phyloP scores from a whole-genome alignment of 148 eudicot species.

The Chenopodium album region DNA sequence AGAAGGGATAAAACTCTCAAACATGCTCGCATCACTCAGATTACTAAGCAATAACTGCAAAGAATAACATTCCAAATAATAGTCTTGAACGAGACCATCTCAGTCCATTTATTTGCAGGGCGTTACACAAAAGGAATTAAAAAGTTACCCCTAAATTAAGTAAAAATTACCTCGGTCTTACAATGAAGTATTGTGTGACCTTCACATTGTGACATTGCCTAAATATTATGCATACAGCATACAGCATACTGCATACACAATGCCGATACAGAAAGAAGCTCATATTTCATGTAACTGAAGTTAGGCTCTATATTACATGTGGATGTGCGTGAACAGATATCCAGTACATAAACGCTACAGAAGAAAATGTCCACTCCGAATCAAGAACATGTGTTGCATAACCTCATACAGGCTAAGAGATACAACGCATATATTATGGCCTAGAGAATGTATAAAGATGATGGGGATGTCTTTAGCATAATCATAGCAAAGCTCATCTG shows the following conservation, averaged over 20 bases:
- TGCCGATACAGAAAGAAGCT: neutral
- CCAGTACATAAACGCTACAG: neutral
- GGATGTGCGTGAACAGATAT: neutral
- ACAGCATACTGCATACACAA: neutral
- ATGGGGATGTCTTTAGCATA: slow-evolving; percentile 62
- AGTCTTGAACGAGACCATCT: neutral
- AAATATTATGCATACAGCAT: neutral
- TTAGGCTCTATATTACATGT: slow-evolving; percentile 6
- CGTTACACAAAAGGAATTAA: no score
- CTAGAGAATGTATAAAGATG: slow-evolving; percentile 54
- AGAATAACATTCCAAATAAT: neutral
- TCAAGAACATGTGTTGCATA: neutral
- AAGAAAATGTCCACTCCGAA: neutral
- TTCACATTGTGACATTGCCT: neutral
- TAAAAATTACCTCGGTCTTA: neutral
- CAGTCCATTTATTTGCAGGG: neutral
- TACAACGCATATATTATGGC: slow-evolving; percentile 20
- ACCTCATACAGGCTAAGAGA: neutral
- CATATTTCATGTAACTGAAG: neutral
- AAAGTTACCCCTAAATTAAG: neutral
- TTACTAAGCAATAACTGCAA: neutral
- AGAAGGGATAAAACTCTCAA: no score
- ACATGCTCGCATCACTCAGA: no score
- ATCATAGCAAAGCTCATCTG: slow-evolving; percentile 30
- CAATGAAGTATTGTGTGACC: neutral